Percentiles rank a stretch among this genome's conserved stretches.
Evolutionary conservation across 169 alveolate genomes (phyloP).

Genomic region (Cryptosporidium sp.): DNA sequence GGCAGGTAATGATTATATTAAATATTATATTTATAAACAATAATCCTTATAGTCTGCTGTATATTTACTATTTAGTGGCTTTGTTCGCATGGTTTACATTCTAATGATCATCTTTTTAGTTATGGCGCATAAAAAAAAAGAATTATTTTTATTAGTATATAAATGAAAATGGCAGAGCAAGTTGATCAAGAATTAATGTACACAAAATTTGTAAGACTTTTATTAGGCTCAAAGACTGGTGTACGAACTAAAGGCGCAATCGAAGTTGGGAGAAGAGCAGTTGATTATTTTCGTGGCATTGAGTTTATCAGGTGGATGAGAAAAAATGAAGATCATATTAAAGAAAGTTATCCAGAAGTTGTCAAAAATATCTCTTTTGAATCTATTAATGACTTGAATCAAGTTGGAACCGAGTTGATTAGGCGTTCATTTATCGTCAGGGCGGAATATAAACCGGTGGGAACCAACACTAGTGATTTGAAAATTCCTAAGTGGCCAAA

Average conservation of each 20-base stretch:
- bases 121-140: neutral
- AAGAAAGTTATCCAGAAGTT: slow-evolving; percentile 48
- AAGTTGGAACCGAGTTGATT: slow-evolving; percentile 65
- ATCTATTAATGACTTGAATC: slow-evolving; percentile 31
- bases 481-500: slow-evolving; percentile 89
- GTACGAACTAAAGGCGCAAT: slow-evolving; percentile 81
- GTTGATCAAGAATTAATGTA: slow-evolving; percentile 10
- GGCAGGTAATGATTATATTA: neutral
- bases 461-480: slow-evolving; percentile 33
- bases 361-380: slow-evolving; percentile 32
- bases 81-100: neutral
- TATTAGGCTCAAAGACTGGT: slow-evolving; percentile 73
- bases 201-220: slow-evolving; percentile 28
- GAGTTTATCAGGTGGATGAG: slow-evolving; percentile 83
- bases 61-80: neutral
- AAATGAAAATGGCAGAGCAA: slow-evolving; percentile 27
- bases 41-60: neutral
- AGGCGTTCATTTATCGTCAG: slow-evolving; percentile 40
- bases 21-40: neutral
- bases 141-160: neutral
- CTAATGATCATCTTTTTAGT: neutral
- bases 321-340: slow-evolving; percentile 79
- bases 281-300: slow-evolving; percentile 87
- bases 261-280: slow-evolving; percentile 88
- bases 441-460: slow-evolving; percentile 73